Evolutionary conservation across 2,329 filamentous ascomycete genomes (phyloP), one percentile per base, ranked within the genome.

Genomic region (Camillea tinctor): DNA sequence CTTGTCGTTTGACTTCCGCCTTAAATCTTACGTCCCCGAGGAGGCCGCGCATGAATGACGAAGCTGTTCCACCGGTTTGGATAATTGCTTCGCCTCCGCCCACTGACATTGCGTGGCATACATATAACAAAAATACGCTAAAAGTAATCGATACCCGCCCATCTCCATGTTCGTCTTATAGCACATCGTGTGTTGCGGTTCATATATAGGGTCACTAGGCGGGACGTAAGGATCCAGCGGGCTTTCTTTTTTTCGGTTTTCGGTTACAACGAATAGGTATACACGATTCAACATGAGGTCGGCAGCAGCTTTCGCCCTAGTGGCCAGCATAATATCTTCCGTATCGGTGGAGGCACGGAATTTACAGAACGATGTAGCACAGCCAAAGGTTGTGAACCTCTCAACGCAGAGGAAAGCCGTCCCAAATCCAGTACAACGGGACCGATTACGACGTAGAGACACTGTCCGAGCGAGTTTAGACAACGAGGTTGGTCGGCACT

Each of bases 401-500:
- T 67, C 77, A 49, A 78, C 80, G 4, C 74, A 82, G 61, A 76
- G 79, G 60, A 73, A 66, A 49, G 64, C 67, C 7, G 64, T 80
- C 49, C 55, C 67, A 50, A 74, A 83, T 58, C 81, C 81, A 2
- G 61, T 79, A 19, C 70, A 73, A 21, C 73, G 79, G 44, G 81
- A 84, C 66, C 74, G 75, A 57, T 69, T 80, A 68, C 76, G 75
- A 56, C 81, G 82, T 63, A 76, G 78, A 56, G 75, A 73, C 1
- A 75, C 79, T 0, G 71, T 84, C 4, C 67, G 74, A 52, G 77
- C 77, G n/a, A 71, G 66, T 2, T 72, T 88, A 50, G 82, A 86
- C 66, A 88, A 88, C 64, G 73, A 84, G 75, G 84, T 86, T 67
- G 36, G 79, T 48, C 49, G 24, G 63, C n/a, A n/a, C 52, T 13